These are phyloP conservation scores for Hypoxylon crocopeplum DNA, from an alignment of 495 filamentous ascomycete species.

Conservation along the genomic window DNA sequence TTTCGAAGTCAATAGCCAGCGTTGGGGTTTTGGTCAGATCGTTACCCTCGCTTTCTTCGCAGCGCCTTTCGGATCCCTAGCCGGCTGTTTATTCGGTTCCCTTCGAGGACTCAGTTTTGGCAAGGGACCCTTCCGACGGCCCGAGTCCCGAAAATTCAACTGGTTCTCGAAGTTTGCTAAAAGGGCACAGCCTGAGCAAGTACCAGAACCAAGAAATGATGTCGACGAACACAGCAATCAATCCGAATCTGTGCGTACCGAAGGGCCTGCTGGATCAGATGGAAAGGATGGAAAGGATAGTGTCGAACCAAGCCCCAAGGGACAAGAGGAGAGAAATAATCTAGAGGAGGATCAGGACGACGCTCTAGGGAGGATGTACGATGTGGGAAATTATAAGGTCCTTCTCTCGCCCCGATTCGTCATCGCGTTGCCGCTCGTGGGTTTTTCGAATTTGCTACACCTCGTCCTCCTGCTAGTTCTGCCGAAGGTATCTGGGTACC, in stretches of 20 bases:
- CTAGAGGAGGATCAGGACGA: conserved; percentile 3
- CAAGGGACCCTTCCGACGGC: not conserved
- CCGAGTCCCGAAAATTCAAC: not conserved
- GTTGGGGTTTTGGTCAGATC: conserved; percentile 30
- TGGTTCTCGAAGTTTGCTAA: conserved; percentile 11
- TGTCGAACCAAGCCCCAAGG: not conserved
- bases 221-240: not conserved
- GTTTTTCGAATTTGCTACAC: conserved; percentile 31
- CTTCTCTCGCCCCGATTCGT: conserved; percentile 32
- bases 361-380: not conserved
- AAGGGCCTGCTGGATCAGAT: not conserved
- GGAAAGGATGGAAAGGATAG: not conserved
- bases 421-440: conserved; percentile 26
- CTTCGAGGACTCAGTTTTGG: conserved; percentile 3
- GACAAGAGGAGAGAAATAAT: conserved; percentile 1
- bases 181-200: conserved; percentile 10
- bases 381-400: conserved; percentile 19
- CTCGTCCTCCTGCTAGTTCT: conserved; percentile 28
- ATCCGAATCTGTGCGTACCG: not conserved
- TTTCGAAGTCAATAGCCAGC: conserved; percentile 11
- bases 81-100: conserved; percentile 14
- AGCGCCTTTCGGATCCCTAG: conserved; percentile 24
- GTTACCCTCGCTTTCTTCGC: conserved; percentile 25
- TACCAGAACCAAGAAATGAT: conserved; percentile 1
- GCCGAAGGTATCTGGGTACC: conserved; percentile 29